These are phyloP conservation scores for Acanthamoeba lenticulata DNA, from an alignment of 208 protist genomes.

Conservation along the genomic window DNA sequence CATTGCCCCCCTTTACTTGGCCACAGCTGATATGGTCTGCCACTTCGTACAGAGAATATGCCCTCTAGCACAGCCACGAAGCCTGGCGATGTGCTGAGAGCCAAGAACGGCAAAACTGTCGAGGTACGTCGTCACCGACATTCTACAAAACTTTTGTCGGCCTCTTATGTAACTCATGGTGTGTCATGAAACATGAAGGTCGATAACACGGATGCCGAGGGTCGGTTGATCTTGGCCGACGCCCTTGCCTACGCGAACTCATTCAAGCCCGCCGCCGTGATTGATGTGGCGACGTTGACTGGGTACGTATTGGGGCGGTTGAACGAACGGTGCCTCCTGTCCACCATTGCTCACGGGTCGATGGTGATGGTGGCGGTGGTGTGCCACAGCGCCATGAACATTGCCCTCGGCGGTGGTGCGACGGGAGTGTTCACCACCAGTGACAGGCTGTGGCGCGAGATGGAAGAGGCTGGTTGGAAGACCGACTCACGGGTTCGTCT, in stretches of 20 bases:
- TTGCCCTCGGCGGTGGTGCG: slow-evolving; percentile 69
- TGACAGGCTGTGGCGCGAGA: slow-evolving; percentile 68
- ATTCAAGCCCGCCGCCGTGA: slow-evolving; percentile 70
- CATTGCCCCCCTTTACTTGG: not conserved
- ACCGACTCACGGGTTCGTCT: not conserved
- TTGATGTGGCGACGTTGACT: slow-evolving; percentile 85
- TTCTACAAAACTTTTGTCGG: too few relatives aligned
- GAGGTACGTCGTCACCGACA: too few relatives aligned
- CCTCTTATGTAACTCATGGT: too few relatives aligned
- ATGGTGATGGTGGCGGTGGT: not conserved
- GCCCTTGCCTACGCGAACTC: slow-evolving; percentile 79
- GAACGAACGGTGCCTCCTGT: not conserved
- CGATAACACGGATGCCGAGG: slow-evolving; percentile 87
- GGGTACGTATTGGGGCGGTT: slow-evolving; percentile 62
- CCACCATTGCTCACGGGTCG: not conserved
- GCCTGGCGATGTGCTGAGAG: slow-evolving; percentile 80
- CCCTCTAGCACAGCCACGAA: slow-evolving; percentile 77
- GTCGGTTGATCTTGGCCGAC: slow-evolving; percentile 82
- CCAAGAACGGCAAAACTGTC: slow-evolving; percentile 81
- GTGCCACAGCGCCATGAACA: not conserved
- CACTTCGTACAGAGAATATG: slow-evolving; percentile 80
- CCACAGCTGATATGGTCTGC: not conserved
- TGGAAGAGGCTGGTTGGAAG: slow-evolving; percentile 39
- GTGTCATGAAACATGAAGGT: slow-evolving; percentile 48
- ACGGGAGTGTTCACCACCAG: slow-evolving; percentile 68